These are phyloP conservation scores for Vanrija sp. DNA, from an alignment of 1,284 basidiomycete genomes.

Conservation along the genomic window DNA sequence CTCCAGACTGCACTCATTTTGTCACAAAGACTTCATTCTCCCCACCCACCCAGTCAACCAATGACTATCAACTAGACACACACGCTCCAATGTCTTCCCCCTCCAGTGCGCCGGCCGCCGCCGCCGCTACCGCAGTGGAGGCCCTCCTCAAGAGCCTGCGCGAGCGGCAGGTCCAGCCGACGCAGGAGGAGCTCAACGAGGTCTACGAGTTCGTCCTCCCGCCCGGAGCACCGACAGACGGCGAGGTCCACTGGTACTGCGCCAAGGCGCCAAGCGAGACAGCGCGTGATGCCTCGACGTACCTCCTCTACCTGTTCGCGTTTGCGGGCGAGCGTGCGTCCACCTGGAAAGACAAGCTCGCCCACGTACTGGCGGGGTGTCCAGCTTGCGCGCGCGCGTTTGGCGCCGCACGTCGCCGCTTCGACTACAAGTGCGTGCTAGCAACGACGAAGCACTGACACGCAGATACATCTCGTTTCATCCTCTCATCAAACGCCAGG, in stretches of 20 bases:
- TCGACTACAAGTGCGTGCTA: constrained; percentile 62
- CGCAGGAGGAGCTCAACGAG: not conserved
- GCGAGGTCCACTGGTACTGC: constrained; percentile 41
- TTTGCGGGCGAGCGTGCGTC: constrained; percentile 55
- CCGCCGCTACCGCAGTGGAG: no score
- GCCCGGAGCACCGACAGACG: not conserved
- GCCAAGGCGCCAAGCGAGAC: constrained; percentile 18
- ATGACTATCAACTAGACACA: not conserved
- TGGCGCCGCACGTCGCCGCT: constrained; percentile 60
- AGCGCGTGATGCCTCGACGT: constrained; percentile 59
- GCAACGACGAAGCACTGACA: not conserved
- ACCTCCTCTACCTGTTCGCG: constrained; percentile 73
- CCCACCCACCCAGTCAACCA: no score
- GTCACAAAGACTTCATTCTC: no score
- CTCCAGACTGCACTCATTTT: no score
- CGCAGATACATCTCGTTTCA: constrained; percentile 43
- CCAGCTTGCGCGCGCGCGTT: constrained; percentile 64
- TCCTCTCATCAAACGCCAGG: constrained; percentile 48
- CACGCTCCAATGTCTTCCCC: not conserved
- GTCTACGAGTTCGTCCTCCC: constrained; percentile 4
- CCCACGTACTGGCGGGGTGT: constrained; percentile 60
- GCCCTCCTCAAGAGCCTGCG: no score
- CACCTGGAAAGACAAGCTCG: constrained; percentile 61
- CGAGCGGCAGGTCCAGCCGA: not conserved
- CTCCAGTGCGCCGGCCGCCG: no score